A percentile compares a stretch with the other conserved stretches of the same genome.
These are phyloP conservation scores for Cercospora citrullina DNA, from an alignment of 2,329 filamentous ascomycete genomes.

Conservation along the genomic window DNA sequence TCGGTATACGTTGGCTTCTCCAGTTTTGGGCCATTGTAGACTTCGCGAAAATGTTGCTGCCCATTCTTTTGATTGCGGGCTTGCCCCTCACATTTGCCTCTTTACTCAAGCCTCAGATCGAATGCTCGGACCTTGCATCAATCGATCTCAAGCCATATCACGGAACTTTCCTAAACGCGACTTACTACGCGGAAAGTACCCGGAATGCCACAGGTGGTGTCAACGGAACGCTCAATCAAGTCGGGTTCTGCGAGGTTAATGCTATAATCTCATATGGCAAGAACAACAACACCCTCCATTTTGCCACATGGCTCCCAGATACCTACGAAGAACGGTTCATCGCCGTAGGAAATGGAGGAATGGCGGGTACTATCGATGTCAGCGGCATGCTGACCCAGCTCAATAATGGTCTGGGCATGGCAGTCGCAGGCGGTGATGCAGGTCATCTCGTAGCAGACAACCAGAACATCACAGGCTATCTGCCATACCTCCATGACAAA, in stretches of 20 bases:
- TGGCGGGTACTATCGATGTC: constrained; percentile 34
- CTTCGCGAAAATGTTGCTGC: neutral
- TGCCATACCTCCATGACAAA: constrained; percentile 34
- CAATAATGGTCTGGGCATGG: constrained; percentile 32
- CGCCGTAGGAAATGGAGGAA: constrained; percentile 35
- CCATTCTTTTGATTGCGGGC: neutral
- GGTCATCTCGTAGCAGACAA: constrained; percentile 33
- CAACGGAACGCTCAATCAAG: constrained; percentile 25
- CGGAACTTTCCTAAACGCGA: constrained; percentile 26
- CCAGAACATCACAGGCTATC: constrained; percentile 27
- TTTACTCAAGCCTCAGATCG: neutral
- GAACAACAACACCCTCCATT: constrained; percentile 30
- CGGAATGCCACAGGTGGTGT: constrained; percentile 27
- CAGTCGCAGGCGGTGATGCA: constrained; percentile 32
- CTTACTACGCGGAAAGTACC: constrained; percentile 20
- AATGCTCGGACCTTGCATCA: neutral
- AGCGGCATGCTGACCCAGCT: constrained; percentile 30
- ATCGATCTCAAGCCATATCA: constrained; percentile 15
- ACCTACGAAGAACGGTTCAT: constrained; percentile 33
- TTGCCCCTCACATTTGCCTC: neutral
- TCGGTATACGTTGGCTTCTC: neutral
- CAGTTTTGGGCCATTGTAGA: neutral
- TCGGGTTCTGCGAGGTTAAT: constrained; percentile 32
- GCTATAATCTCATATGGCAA: constrained; percentile 29
- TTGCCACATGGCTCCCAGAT: constrained; percentile 33